Base-by-base conservation (phyloP, 495 filamentous ascomycete species). In the Penicillium paxilli region DNA sequence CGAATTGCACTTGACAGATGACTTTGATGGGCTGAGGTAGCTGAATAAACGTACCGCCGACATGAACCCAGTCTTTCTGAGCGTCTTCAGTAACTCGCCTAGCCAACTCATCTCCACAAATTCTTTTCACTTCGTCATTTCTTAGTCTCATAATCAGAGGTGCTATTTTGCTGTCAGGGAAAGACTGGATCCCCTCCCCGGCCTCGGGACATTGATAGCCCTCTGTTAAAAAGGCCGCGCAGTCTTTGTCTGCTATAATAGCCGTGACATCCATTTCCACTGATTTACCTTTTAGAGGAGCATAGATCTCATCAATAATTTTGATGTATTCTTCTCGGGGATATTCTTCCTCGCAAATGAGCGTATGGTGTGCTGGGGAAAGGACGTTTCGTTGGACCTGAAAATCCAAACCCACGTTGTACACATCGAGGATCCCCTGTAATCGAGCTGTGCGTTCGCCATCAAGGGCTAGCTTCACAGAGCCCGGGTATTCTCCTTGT, bases 11-110 rank as follows among this genome's bases (percentile, higher is more conserved):
- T 5, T 9, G 40, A 23, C 40, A 11, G 21, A 22, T 2, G 5
- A 47, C 22, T 17, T 48, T 54, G 44, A 54, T 48, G 10, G 44
- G 51, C n/a, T 48, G 51, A 38, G 51, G 51, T 16, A 54, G 51
- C 24, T 41, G 19, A 1, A 54, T 22, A 35, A 42, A 42, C 19
- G 33, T 23, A 9, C 48, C 51, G 1, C 44, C 44, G 6, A 42
- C 23, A 37, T 47, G 21, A 8, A 53, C 24, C 42, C 44, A 47
- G 21, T 44, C 51, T 20, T n/a, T 47, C 28, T 23, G 11, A 40
- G 45, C 21, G 4, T 47, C 51, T 19, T 53, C 51, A 4, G 25
- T 9, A 8, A 54, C 44, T 22, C 44, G 33, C 12, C 21, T 10
- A 19, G 25, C 33, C 14, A 55, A 32, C 1, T 14, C 40, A 16